phyloP scores from a whole-genome alignment of 2,329 filamentous ascomycete genomes.

The Xylariaceae sp. region DNA sequence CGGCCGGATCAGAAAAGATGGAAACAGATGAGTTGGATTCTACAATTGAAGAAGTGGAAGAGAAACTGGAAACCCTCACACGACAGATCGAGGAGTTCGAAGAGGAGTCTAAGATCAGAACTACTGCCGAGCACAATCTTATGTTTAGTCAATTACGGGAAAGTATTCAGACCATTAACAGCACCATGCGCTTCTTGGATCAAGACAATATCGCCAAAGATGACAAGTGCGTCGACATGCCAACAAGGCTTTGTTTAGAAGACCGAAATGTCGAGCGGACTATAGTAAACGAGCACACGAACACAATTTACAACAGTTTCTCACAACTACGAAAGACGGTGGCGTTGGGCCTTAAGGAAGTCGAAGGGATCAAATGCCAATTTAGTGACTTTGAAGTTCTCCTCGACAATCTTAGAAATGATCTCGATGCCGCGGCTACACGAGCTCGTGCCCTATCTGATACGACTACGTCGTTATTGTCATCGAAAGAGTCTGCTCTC shows the following conservation, averaged over 20 bases:
- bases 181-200: not conserved
- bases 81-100: constrained; percentile 1
- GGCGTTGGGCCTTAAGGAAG: not conserved
- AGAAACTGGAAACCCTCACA: not conserved
- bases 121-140: not conserved
- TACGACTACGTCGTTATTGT: not conserved
- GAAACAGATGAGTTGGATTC: not conserved
- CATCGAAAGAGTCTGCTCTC: not conserved
- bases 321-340: not conserved
- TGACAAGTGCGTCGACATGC: not conserved
- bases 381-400: not conserved
- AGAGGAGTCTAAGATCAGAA: not conserved
- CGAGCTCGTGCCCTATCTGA: not conserved
- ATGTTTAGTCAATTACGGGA: not conserved
- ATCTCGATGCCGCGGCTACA: not conserved
- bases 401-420: not conserved
- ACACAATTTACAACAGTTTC: not conserved
- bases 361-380: not conserved
- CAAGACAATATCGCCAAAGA: not conserved
- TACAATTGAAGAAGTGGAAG: not conserved
- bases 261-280: not conserved
- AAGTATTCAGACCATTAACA: not conserved
- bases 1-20: too few relatives aligned
- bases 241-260: too few relatives aligned
- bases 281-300: not conserved